Evolutionary conservation across 2,329 filamentous ascomycete genomes (phyloP).

Genomic region (Colletotrichum graminicola): DNA sequence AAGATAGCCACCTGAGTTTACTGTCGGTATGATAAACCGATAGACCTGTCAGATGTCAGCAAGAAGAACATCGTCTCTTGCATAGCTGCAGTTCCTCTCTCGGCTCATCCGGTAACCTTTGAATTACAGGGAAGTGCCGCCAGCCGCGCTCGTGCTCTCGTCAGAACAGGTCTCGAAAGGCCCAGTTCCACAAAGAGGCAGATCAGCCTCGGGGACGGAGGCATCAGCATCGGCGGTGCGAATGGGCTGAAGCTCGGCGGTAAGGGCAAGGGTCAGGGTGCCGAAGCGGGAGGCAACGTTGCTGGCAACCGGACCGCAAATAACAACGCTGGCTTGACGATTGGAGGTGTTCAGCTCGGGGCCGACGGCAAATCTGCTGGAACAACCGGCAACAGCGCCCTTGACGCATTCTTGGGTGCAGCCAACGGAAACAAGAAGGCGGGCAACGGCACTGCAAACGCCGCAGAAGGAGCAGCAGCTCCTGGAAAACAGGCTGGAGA

Average conservation of each 20-base stretch:
- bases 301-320: slow-evolving; percentile 19
- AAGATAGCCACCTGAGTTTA: slow-evolving; percentile 26
- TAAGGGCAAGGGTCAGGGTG: slow-evolving; percentile 8
- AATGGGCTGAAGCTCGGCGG: slow-evolving; percentile 20
- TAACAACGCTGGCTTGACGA: slow-evolving; percentile 32
- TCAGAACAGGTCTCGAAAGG: slow-evolving; percentile 8
- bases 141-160: slow-evolving; percentile 32
- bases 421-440: slow-evolving; percentile 30
- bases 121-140: slow-evolving; percentile 25
- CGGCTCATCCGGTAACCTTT: not conserved
- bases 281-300: not conserved
- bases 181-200: slow-evolving; percentile 23
- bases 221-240: slow-evolving; percentile 26
- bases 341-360: slow-evolving; percentile 21
- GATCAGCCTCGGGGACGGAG: slow-evolving; percentile 26
- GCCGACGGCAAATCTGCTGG: slow-evolving; percentile 16
- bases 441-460: slow-evolving; percentile 18
- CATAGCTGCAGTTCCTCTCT: too few species aligned
- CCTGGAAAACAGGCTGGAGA: not conserved
- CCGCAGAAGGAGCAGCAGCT: slow-evolving; percentile 14
- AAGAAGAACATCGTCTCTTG: too few species aligned
- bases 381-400: slow-evolving; percentile 27
- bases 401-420: slow-evolving; percentile 26
- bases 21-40: slow-evolving; percentile 11
- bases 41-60: not conserved